Evolutionary conservation across 2,329 filamentous ascomycete genomes (phyloP).

Genomic region (Zymoseptoria pseudotritici): DNA sequence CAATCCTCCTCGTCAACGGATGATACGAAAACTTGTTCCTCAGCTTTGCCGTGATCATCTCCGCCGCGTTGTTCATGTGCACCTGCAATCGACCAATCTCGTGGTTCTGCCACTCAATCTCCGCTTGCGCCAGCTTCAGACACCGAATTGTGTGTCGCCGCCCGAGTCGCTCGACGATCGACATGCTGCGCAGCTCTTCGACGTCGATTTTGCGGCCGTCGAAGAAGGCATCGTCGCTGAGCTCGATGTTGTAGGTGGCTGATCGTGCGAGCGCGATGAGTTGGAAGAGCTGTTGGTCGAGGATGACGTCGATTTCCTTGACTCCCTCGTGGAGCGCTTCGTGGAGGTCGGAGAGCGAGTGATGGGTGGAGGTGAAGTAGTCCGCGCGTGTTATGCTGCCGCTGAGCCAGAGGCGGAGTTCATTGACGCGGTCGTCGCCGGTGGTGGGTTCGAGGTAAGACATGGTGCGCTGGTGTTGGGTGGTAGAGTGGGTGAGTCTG

Average conservation of each 20-base stretch:
- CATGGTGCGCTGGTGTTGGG: neutral
- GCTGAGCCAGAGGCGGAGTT: neutral
- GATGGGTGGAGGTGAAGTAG: neutral
- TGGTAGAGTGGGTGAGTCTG: neutral
- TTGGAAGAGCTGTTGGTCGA: neutral
- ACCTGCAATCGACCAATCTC: neutral
- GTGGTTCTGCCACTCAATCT: neutral
- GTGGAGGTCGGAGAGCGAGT: neutral
- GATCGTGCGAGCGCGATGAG: neutral
- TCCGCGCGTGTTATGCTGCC: neutral
- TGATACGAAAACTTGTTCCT: neutral
- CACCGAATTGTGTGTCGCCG: neutral
- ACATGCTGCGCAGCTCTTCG: neutral
- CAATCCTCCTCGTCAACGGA: neutral
- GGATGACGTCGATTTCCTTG: neutral
- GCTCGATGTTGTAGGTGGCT: neutral
- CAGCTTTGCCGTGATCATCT: neutral
- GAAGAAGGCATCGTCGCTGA: neutral
- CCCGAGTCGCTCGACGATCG: neutral
- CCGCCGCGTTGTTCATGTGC: neutral
- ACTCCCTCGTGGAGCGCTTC: neutral
- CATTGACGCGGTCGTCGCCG: neutral
- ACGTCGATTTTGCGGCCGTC: neutral
- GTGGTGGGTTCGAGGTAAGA: neutral
- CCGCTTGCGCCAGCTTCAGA: neutral